Percentiles rank a stretch among this genome's conserved stretches.
Evolutionary conservation across 2,329 filamentous ascomycete genomes (phyloP).

Genomic region (Chlorencoelia australis): DNA sequence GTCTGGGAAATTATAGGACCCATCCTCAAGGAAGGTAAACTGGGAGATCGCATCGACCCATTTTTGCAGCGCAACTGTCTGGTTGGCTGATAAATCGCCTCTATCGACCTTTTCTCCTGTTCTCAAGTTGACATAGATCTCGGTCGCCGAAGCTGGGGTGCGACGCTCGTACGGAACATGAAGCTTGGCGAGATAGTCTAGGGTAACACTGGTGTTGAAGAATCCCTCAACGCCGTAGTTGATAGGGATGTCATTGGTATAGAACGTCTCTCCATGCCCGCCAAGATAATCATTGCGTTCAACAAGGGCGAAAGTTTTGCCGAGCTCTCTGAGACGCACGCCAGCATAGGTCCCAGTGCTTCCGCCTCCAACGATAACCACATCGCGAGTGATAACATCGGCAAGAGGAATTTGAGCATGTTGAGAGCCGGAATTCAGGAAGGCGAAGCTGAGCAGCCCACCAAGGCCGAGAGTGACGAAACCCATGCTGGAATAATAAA

Average conservation of each 20-base stretch:
- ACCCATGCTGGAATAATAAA: too few relatives aligned
- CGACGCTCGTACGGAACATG: background rate
- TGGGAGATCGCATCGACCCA: background rate
- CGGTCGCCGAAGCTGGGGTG: background rate
- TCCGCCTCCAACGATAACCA: slow-evolving; percentile 33
- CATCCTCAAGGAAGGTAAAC: slow-evolving; percentile 1
- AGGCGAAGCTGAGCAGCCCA: too few relatives aligned
- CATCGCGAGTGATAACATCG: too few relatives aligned
- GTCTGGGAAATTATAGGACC: slow-evolving; percentile 4
- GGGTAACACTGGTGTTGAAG: background rate
- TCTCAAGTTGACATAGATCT: background rate
- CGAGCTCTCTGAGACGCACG: slow-evolving; percentile 29
- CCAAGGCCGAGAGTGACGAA: too few relatives aligned
- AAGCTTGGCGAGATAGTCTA: background rate
- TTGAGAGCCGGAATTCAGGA: too few relatives aligned
- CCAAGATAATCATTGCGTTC: slow-evolving; percentile 33
- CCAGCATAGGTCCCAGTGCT: slow-evolving; percentile 32
- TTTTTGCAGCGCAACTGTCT: background rate
- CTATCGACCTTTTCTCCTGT: background rate
- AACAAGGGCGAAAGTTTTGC: slow-evolving; percentile 30
- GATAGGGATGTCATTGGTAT: slow-evolving; percentile 7
- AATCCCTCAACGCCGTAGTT: background rate
- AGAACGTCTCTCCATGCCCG: slow-evolving; percentile 32
- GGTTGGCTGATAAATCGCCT: too few relatives aligned
- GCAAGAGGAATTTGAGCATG: too few relatives aligned